Base-by-base conservation (phyloP, 176 grass and related monocot species). In the Oryza punctata region DNA sequence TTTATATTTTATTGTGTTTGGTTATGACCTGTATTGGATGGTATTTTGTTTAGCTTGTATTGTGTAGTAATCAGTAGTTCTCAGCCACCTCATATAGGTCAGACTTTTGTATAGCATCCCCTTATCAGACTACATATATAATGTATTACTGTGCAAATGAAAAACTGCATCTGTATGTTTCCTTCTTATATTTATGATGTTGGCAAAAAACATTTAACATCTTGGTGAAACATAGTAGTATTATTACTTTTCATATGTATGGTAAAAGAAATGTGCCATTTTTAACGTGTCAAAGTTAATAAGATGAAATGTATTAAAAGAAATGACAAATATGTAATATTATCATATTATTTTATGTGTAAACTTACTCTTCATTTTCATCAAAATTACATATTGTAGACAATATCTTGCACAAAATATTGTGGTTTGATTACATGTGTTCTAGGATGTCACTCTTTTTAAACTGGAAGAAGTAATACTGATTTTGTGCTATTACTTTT, bases 1-100 rank as follows among this genome's bases (percentile, higher is more conserved):
- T 52, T 66, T 65, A 63, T 69, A 19, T 32, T 72, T 23, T 63
- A 32, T 77, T 13, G 67, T 40, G 76, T 35, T 90, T 83, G 14
- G 19, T 72, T 74, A 79, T 37, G 27, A 5, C 10, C 4, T 41
- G 0, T 63, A 46, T 32, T 69, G 32, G 30, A 21, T 46, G 43
- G 28, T 69, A 65, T 18, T 77, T 72, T n/a, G n/a, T 72, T 16
- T 63, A 33, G 11, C 11, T 10, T 63, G 7, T 73, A 65, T 64
- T 29, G 15, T 74, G 30, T 65, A n/a, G 29, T 57, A 52, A 52
- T 64, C 40, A 41, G 40, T 41, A 65, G 32, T 57, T 78, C n/a
- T 66, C 23, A 3, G 14, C 15, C 49, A 47, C 0, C n/a, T 69
- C 67, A 25, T 72, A 28, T 84, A 32, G 66, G 26, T 54, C 12